A percentile compares a stretch with the other conserved stretches of the same genome.
These are phyloP conservation scores for Candida boidinii DNA, from an alignment of 805 yeast species.

Conservation along the genomic window DNA sequence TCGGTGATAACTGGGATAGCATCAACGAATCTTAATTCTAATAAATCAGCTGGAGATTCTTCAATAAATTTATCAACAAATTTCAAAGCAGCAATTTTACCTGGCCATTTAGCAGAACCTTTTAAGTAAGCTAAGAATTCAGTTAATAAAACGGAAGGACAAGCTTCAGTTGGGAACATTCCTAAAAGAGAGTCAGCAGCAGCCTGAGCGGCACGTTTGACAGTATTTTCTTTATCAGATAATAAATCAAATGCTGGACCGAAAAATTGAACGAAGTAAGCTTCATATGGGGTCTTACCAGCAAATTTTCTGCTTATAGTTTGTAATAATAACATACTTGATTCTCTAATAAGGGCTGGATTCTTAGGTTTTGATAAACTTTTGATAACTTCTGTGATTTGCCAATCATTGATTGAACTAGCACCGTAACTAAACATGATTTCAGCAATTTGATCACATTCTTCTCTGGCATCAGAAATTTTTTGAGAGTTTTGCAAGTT, in stretches of 20 bases:
- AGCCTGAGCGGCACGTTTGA: conserved; percentile 77
- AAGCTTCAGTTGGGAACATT: conserved; percentile 68
- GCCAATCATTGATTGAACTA: conserved; percentile 52
- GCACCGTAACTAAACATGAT: conserved; percentile 37
- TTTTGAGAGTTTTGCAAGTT: conserved; percentile 42
- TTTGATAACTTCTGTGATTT: conserved; percentile 50
- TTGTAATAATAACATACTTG: conserved; percentile 55
- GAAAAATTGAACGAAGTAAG: conserved; percentile 58
- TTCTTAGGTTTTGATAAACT: conserved; percentile 69
- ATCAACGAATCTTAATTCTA: conserved; percentile 71
- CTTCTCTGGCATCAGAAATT: conserved; percentile 45
- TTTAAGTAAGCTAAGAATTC: conserved; percentile 53
- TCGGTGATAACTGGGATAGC: conserved; percentile 83
- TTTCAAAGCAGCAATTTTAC: conserved; percentile 73
- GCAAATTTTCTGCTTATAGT: conserved; percentile 50
- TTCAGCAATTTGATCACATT: conserved; percentile 45
- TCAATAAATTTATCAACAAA: conserved; percentile 65
- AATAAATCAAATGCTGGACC: conserved; percentile 58
- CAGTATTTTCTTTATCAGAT: conserved; percentile 83
- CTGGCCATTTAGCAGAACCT: conserved; percentile 89
- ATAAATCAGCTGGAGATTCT: conserved; percentile 75
- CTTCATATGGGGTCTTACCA: conserved; percentile 66
- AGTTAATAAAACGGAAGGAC: conserved; percentile 62
- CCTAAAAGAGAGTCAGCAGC: conserved; percentile 66
- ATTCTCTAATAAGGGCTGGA: conserved; percentile 67